phyloP scores from a whole-genome alignment of 169 alveolate species.

The Ophryocystis elektroscirrha region DNA sequence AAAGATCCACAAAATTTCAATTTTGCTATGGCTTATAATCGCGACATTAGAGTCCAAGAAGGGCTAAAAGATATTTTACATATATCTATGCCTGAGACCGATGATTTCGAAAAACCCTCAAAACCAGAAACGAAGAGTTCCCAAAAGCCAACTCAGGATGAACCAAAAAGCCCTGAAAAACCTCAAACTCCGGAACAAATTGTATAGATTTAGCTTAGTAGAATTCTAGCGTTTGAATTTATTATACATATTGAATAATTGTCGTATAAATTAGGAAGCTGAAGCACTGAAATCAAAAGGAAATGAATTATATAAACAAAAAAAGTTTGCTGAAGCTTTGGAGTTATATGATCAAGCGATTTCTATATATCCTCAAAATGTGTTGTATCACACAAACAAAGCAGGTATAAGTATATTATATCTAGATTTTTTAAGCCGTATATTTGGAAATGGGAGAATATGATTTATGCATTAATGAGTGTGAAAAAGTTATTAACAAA shows the following conservation, averaged over 20 bases:
- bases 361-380: constrained; percentile 55
- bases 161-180: constrained; percentile 37
- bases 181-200: constrained; percentile 29
- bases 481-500: constrained; percentile 70
- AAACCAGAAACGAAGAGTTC: neutral
- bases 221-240: constrained; percentile 41
- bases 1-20: neutral
- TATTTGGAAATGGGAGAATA: constrained; percentile 74
- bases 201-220: constrained; percentile 28
- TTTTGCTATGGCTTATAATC: neutral
- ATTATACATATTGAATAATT: no score
- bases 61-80: constrained; percentile 8
- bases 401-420: constrained; percentile 29
- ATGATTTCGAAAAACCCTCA: neutral
- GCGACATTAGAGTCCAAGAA: constrained; percentile 16
- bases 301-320: constrained; percentile 44
- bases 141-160: constrained; percentile 24
- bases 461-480: constrained; percentile 62
- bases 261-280: constrained; percentile 35
- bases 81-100: constrained; percentile 8
- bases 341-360: constrained; percentile 72
- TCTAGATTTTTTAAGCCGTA: constrained; percentile 45
- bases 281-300: constrained; percentile 34
- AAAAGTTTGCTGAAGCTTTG: constrained; percentile 73
- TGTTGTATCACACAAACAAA: constrained; percentile 53